Conservation (phyloP, 2,329 filamentous ascomycete species). For the Fusarium sp. region DNA sequence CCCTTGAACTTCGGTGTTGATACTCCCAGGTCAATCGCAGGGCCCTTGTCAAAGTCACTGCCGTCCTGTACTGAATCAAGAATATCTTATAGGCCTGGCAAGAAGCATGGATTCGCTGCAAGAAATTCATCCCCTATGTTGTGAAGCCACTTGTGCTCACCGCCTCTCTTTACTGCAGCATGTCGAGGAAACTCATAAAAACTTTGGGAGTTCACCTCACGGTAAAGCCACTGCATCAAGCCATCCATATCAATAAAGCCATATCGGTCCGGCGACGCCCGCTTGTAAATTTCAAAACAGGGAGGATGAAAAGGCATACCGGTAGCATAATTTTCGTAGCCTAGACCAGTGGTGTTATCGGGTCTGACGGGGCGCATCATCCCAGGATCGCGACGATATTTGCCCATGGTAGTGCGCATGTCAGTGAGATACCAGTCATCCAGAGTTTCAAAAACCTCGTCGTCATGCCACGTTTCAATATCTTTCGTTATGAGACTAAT, state of each 20-base stretch:
- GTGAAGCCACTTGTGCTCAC: slow-evolving; percentile 15
- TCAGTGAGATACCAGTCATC: too few species aligned
- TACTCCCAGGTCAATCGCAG: background rate
- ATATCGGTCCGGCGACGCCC: slow-evolving; percentile 32
- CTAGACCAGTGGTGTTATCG: too few species aligned
- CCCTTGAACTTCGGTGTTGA: background rate
- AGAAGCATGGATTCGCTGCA: slow-evolving; percentile 27
- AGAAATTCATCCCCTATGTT: slow-evolving; percentile 18
- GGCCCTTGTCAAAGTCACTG: background rate
- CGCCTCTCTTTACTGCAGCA: background rate
- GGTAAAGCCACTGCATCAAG: slow-evolving; percentile 6
- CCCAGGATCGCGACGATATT: too few species aligned
- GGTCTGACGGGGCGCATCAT: too few species aligned
- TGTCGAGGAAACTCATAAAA: slow-evolving; percentile 7
- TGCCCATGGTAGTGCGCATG: too few species aligned
- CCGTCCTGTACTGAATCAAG: background rate
- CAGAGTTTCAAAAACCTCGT: too few species aligned
- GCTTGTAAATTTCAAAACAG: slow-evolving; percentile 48
- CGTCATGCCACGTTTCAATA: too few species aligned
- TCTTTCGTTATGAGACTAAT: too few species aligned
- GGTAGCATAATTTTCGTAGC: too few species aligned
- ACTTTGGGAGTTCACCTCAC: background rate
- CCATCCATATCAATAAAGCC: slow-evolving; percentile 32
- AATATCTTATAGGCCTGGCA: slow-evolving; percentile 7
- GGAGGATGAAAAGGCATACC: slow-evolving; percentile 47